phyloP scores from a whole-genome alignment of 345 rosid genomes.

The Hibiscus tridactylites region DNA sequence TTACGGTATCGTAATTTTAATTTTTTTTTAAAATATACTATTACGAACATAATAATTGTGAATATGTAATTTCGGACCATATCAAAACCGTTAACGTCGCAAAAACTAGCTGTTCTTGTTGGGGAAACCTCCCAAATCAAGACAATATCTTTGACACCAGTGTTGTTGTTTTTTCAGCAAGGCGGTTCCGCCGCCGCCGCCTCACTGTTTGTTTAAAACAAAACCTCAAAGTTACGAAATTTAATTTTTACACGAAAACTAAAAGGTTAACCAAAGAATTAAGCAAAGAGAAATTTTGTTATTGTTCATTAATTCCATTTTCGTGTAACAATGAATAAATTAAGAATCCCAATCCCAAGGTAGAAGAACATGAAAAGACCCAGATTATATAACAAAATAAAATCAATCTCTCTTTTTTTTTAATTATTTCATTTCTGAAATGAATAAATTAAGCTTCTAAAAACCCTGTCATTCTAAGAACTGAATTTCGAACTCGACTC shows the following conservation, averaged over 20 bases:
- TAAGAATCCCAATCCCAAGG: slow-evolving; percentile 5
- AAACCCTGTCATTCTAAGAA: slow-evolving; percentile 84
- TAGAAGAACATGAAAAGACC: neutral
- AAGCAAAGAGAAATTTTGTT: neutral
- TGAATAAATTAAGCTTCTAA: slow-evolving; percentile 42
- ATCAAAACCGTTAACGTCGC: too few species aligned
- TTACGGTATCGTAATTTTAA: too few species aligned
- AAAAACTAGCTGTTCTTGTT: neutral
- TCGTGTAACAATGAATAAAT: neutral
- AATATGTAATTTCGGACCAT: too few species aligned
- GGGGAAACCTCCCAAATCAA: neutral
- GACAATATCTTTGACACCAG: neutral
- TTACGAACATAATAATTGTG: too few species aligned
- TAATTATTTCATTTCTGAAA: neutral
- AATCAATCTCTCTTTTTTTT: neutral
- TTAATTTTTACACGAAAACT: neutral
- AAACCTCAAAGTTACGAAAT: neutral
- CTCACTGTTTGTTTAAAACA: neutral
- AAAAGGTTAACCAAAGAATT: neutral
- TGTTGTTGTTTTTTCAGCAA: neutral
- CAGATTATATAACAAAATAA: neutral
- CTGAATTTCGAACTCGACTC: slow-evolving; percentile 63
- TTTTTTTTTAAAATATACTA: too few species aligned
- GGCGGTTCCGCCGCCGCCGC: neutral
- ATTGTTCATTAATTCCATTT: neutral